A percentile compares a stretch with the other conserved stretches of the same genome.
Evolutionary conservation across 176 grass and related monocot genomes (phyloP).

Genomic region (Aegilops umbellulata): DNA sequence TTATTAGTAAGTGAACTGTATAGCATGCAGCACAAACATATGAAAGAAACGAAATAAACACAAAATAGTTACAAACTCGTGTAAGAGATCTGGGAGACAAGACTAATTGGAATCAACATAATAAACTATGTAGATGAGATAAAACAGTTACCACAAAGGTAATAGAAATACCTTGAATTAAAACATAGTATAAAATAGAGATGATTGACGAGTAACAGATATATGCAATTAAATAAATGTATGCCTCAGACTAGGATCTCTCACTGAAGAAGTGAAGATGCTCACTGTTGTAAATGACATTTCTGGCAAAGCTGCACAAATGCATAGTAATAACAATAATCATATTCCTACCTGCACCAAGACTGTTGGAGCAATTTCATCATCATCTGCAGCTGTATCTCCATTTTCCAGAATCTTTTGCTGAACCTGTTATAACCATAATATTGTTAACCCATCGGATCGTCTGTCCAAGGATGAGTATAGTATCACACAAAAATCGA

Average conservation of each 20-base stretch:
- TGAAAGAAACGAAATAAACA: too few species aligned
- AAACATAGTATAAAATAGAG: too few species aligned
- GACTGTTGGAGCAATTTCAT: conserved; percentile 66
- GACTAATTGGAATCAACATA: too few species aligned
- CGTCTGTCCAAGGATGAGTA: not conserved
- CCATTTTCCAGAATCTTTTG: conserved; percentile 75
- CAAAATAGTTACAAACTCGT: not conserved
- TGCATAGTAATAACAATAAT: not conserved
- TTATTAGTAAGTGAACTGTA: not conserved
- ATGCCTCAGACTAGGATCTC: not conserved
- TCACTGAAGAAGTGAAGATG: not conserved
- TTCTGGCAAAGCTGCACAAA: not conserved
- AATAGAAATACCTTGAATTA: not conserved
- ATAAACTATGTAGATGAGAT: not conserved
- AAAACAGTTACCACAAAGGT: not conserved
- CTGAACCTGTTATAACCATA: conserved; percentile 58
- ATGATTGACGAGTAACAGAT: not conserved
- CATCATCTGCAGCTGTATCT: conserved; percentile 45
- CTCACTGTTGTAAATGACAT: not conserved
- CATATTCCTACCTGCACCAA: conserved; percentile 75
- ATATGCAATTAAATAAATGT: not conserved
- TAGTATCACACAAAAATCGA: not conserved
- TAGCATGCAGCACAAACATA: not conserved
- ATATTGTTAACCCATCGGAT: conserved; percentile 18
- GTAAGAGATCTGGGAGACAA: not conserved